phyloP scores from a whole-genome alignment of 2,329 filamentous ascomycete genomes.

The Scytalidium sp. region DNA sequence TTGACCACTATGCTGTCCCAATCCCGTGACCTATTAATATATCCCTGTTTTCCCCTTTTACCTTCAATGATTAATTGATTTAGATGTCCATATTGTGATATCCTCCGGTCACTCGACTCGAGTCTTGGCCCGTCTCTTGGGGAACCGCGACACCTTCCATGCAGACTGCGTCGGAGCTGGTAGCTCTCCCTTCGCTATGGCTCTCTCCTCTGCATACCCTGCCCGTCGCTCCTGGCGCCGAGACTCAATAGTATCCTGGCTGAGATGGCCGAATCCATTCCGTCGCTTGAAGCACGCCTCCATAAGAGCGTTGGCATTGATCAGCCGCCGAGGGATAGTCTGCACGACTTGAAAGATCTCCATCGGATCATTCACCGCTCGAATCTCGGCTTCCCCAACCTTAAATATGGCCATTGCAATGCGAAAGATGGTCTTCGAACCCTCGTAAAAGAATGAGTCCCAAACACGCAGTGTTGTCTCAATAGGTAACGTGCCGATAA shows the following conservation, averaged over 20 bases:
- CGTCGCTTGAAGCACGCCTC: constrained; percentile 76
- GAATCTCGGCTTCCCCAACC: constrained; percentile 76
- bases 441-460: constrained; percentile 96
- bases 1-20: background rate
- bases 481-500: constrained; percentile 87
- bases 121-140: background rate
- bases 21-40: background rate
- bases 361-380: constrained; percentile 78
- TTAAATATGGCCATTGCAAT: constrained; percentile 92
- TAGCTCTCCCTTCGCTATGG: constrained; percentile 12
- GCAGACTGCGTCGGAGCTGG: background rate
- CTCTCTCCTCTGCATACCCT: constrained; percentile 30
- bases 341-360: constrained; percentile 96
- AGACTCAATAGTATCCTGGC: constrained; percentile 77
- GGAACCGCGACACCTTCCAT: background rate
- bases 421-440: constrained; percentile 88
- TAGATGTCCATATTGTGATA: background rate
- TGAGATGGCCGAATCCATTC: constrained; percentile 78
- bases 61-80: background rate
- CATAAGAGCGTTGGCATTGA: constrained; percentile 80
- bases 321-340: constrained; percentile 72
- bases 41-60: background rate
- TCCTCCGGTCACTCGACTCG: background rate
- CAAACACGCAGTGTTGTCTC: constrained; percentile 90
- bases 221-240: constrained; percentile 67